These are phyloP conservation scores for Litchi chinensis DNA, from an alignment of 345 rosid genomes.

Conservation along the genomic window DNA sequence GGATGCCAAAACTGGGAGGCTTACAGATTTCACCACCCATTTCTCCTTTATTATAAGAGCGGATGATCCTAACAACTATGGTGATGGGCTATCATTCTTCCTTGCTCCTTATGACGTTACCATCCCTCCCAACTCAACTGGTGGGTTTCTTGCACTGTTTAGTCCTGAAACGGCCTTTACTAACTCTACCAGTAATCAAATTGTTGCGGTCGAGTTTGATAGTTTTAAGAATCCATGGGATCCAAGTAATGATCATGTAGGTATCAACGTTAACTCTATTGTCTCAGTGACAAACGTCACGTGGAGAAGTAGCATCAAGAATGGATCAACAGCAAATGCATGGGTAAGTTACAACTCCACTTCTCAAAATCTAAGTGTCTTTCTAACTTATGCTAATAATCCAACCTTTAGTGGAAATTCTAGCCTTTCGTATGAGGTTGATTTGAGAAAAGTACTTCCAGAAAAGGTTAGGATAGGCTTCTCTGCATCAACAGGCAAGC, in stretches of 20 bases:
- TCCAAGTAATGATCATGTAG: constrained; percentile 50
- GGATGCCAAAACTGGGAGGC: constrained; percentile 41
- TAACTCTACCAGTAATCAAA: constrained; percentile 26
- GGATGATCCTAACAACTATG: not conserved
- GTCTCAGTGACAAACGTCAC: constrained; percentile 26
- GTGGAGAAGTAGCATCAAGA: constrained; percentile 43
- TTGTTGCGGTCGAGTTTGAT: constrained; percentile 61
- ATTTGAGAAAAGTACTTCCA: constrained; percentile 41
- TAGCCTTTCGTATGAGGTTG: constrained; percentile 38
- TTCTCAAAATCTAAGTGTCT: constrained; percentile 49
- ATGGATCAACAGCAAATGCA: constrained; percentile 43
- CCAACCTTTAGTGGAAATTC: constrained; percentile 34
- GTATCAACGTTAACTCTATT: constrained; percentile 55
- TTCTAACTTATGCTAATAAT: constrained; percentile 39
- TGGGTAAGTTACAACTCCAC: constrained; percentile 54
- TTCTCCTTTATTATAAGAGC: constrained; percentile 44
- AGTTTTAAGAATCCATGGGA: constrained; percentile 43
- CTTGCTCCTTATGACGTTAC: constrained; percentile 41
- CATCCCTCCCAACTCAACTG: constrained; percentile 47
- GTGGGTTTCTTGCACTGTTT: constrained; percentile 51
- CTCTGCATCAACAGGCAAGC: constrained; percentile 48
- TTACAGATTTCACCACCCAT: constrained; percentile 54
- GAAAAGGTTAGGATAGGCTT: constrained; percentile 48
- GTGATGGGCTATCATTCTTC: constrained; percentile 58
- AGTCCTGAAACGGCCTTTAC: constrained; percentile 13